A percentile compares a stretch with the other conserved stretches of the same genome.
These are phyloP conservation scores for Lachnellula hyalina DNA, from an alignment of 2,329 filamentous ascomycete genomes.

Conservation along the genomic window DNA sequence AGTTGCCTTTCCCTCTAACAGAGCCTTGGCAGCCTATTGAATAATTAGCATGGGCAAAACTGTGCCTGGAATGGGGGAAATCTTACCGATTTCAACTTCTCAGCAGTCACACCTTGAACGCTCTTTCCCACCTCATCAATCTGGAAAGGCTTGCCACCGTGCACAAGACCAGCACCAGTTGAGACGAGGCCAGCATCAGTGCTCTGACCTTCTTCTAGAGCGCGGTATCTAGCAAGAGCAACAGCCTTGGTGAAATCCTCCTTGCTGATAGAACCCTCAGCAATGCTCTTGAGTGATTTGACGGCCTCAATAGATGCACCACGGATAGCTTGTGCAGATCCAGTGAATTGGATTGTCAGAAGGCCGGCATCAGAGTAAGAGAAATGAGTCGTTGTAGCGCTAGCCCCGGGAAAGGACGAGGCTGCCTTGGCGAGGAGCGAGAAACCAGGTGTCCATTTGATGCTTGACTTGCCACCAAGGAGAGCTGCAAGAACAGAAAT, in stretches of 20 bases:
- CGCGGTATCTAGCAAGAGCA: conserved; percentile 88
- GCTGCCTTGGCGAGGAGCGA: conserved; percentile 80
- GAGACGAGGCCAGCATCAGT: conserved; percentile 72
- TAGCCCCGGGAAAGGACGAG: conserved; percentile 58
- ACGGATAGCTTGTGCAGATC: conserved; percentile 66
- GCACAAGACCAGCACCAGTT: conserved; percentile 78
- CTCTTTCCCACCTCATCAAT: conserved; percentile 73
- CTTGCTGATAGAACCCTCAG: conserved; percentile 67
- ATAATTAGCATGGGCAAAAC: conserved; percentile 27
- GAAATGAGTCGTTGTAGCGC: conserved; percentile 68
- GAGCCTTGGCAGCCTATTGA: conserved; percentile 73
- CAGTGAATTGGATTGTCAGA: conserved; percentile 74
- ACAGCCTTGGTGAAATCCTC: conserved; percentile 90
- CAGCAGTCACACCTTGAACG: conserved; percentile 74
- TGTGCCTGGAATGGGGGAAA: not conserved
- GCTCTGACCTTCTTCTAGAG: conserved; percentile 75
- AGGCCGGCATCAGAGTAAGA: conserved; percentile 94
- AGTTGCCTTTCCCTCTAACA: conserved; percentile 83
- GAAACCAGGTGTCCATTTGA: conserved; percentile 96
- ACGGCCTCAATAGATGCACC: conserved; percentile 71
- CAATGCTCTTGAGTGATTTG: conserved; percentile 75
- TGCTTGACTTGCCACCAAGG: conserved; percentile 81
- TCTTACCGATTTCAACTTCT: conserved; percentile 81
- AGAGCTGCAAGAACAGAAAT: conserved; percentile 80
- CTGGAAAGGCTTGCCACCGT: conserved; percentile 77